These are phyloP conservation scores for Pleurostoma richardsiae DNA, from an alignment of 2,329 filamentous ascomycete genomes.

Conservation along the genomic window DNA sequence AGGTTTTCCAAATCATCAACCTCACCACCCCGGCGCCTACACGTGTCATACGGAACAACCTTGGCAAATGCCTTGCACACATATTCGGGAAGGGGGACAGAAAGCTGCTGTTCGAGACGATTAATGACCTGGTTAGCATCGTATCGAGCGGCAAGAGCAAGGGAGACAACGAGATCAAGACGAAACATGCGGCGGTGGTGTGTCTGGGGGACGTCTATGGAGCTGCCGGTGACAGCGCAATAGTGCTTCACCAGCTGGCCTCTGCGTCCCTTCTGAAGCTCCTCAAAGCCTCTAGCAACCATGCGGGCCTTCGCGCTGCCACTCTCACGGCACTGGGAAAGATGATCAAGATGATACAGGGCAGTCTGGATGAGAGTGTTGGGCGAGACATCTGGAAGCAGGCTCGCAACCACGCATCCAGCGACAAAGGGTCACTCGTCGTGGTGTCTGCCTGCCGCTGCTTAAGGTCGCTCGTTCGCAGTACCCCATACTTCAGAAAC, in stretches of 20 bases:
- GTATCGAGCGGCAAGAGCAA: constrained; percentile 69
- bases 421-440: constrained; percentile 79
- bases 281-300: constrained; percentile 70
- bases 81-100: constrained; percentile 83
- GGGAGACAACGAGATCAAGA: constrained; percentile 68
- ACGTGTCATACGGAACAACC: constrained; percentile 82
- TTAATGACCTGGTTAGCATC: constrained; percentile 78
- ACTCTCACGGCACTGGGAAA: constrained; percentile 72
- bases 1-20: constrained; percentile 89
- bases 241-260: constrained; percentile 72
- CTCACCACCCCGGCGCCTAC: constrained; percentile 77
- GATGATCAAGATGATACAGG: constrained; percentile 68
- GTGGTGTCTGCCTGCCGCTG: constrained; percentile 76
- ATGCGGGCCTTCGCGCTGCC: constrained; percentile 77
- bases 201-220: constrained; percentile 87
- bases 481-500: constrained; percentile 81
- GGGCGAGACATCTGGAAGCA: constrained; percentile 95
- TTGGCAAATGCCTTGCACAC: constrained; percentile 77
- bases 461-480: constrained; percentile 65
- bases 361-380: constrained; percentile 75
- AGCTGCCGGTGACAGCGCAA: constrained; percentile 88
- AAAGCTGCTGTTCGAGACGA: constrained; percentile 88
- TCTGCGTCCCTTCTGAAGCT: constrained; percentile 71
- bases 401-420: constrained; percentile 66
- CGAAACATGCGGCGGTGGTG: constrained; percentile 81